A percentile compares a stretch with the other conserved stretches of the same genome.
phyloP scores from a whole-genome alignment of 225 moss, liverwort and hornwort species.

The Polytrichum commune region DNA sequence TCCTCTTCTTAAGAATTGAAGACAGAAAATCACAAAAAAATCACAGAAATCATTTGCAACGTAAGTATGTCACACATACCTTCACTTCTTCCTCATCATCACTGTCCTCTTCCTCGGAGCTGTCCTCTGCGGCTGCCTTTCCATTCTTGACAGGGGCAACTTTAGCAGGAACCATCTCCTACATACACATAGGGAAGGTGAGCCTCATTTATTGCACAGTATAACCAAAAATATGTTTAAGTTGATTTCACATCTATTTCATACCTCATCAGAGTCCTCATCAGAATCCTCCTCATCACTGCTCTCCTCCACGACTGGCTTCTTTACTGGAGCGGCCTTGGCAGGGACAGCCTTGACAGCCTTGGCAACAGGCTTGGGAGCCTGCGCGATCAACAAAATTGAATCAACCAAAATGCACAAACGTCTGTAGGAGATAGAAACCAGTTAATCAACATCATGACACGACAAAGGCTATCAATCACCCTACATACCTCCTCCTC shows the following conservation, averaged over 20 bases:
- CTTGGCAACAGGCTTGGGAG: slow-evolving; percentile 27
- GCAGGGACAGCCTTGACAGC: slow-evolving; percentile 31
- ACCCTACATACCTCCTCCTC: slow-evolving; percentile 30
- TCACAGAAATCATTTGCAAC: no score
- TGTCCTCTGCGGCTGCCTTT: slow-evolving; percentile 18
- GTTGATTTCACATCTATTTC: no score
- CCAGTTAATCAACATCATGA: no score
- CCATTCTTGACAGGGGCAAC: slow-evolving; percentile 31
- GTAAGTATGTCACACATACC: slow-evolving; percentile 9
- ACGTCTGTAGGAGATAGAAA: no score
- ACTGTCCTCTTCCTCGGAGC: slow-evolving; percentile 37
- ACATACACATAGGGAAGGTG: neutral
- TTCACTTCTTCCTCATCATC: slow-evolving; percentile 40
- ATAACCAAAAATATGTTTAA: no score
- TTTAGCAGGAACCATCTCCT: slow-evolving; percentile 28
- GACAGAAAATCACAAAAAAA: no score
- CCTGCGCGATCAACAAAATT: neutral
- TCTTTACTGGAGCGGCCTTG: slow-evolving; percentile 27
- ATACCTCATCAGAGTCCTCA: slow-evolving; percentile 14
- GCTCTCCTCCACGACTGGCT: slow-evolving; percentile 17
- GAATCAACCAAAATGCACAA: neutral
- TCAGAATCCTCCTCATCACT: slow-evolving; percentile 42
- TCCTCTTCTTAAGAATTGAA: no score
- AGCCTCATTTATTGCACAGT: no score
- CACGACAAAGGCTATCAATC: no score